Evolutionary conservation across 2,329 filamentous ascomycete genomes (phyloP).

Genomic region (Fusarium citri): DNA sequence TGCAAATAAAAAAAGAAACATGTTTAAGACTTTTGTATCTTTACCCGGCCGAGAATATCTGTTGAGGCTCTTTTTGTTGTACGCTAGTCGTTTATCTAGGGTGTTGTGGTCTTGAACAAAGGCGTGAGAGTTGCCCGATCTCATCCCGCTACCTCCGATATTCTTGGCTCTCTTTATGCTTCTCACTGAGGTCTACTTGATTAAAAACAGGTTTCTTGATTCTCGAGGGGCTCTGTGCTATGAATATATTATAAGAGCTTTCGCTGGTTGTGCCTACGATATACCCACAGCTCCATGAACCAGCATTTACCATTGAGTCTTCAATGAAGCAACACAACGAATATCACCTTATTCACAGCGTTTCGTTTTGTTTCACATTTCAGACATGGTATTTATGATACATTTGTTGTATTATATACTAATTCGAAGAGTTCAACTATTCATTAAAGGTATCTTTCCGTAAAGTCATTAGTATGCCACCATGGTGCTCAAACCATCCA

Average conservation of each 20-base stretch:
- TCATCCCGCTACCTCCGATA: neutral
- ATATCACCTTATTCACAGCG: neutral
- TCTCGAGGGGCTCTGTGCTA: neutral
- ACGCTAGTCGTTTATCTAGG: neutral
- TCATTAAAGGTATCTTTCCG: conserved; percentile 25
- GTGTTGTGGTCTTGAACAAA: neutral
- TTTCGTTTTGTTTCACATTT: fast-evolving
- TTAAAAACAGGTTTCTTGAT: neutral
- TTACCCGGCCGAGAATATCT: neutral
- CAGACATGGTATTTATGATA: neutral
- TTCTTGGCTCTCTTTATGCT: neutral
- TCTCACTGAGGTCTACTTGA: fast-evolving
- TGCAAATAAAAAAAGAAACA: neutral
- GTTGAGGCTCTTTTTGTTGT: neutral
- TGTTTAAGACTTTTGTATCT: neutral
- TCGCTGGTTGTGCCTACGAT: neutral
- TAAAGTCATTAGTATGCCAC: conserved; percentile 71
- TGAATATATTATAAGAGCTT: neutral
- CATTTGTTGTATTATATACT: neutral
- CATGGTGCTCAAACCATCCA: conserved; percentile 73
- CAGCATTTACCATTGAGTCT: neutral
- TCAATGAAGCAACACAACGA: neutral
- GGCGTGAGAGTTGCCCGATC: neutral
- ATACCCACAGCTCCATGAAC: no score
- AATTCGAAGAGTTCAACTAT: neutral